A percentile compares a stretch with the other conserved stretches of the same genome.
These are phyloP conservation scores for Globisporangium parvum DNA, from an alignment of 352 stramenopile species.

Conservation along the genomic window DNA sequence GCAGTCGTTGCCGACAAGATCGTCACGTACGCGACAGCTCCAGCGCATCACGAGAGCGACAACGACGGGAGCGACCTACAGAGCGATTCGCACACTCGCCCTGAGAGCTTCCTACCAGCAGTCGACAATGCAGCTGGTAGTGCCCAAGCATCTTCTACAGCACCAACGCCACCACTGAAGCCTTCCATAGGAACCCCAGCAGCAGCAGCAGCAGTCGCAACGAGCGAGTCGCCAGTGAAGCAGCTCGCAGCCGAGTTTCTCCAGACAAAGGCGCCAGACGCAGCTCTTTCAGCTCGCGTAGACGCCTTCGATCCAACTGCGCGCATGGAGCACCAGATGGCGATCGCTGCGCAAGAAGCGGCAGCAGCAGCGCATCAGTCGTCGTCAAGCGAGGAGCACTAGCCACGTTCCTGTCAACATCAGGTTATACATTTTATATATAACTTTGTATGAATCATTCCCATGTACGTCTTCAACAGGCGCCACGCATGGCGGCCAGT, in stretches of 20 bases:
- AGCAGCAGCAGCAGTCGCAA: not conserved
- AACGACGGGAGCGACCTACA: not conserved
- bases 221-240: slow-evolving; percentile 1
- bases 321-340: slow-evolving; percentile 13
- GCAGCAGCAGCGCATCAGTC: not conserved
- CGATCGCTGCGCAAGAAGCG: not conserved
- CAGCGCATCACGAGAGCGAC: not conserved
- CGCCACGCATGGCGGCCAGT: too few species aligned
- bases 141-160: not conserved
- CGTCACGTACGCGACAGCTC: slow-evolving; percentile 14
- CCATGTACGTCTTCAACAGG: too few species aligned
- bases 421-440: too few species aligned
- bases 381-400: not conserved
- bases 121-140: not conserved
- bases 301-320: slow-evolving; percentile 2
- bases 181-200: too few species aligned
- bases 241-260: slow-evolving; percentile 5
- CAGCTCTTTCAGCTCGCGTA: too few species aligned
- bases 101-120: not conserved
- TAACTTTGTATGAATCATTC: too few species aligned
- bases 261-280: not conserved
- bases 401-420: too few species aligned
- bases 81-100: not conserved
- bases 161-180: too few species aligned
- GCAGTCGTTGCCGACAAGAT: slow-evolving; percentile 66